Evolutionary conservation across 257 asterid species (phyloP).

Genomic region (Solanum paucissectum): DNA sequence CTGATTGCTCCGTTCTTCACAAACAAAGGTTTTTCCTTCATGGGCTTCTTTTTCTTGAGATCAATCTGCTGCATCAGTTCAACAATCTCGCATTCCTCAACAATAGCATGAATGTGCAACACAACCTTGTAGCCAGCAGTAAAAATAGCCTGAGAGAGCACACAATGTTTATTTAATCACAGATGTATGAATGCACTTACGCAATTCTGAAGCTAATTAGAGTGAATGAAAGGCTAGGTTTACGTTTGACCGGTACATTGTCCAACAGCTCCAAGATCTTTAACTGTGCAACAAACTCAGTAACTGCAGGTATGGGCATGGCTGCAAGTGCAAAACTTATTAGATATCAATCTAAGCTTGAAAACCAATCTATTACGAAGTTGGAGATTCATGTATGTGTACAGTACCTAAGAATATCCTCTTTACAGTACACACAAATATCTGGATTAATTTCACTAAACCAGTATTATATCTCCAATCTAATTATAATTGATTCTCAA

Average conservation of each 20-base stretch:
- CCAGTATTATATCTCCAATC: conserved; percentile 1
- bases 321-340: conserved; percentile 31
- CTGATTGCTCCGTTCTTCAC: conserved; percentile 78
- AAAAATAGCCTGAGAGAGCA: conserved; percentile 61
- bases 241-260: conserved; percentile 39
- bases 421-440: not conserved
- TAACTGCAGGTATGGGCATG: conserved; percentile 51
- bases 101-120: conserved; percentile 78
- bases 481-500: not conserved
- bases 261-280: conserved; percentile 87
- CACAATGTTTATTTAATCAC: not conserved
- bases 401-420: not conserved
- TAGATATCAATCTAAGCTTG: not conserved
- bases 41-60: conserved; percentile 63
- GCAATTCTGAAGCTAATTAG: not conserved
- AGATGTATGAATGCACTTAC: not conserved
- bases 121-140: conserved; percentile 97
- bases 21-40: conserved; percentile 84
- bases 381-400: not conserved
- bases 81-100: conserved; percentile 93
- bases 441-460: conserved; percentile 14
- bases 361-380: not conserved
- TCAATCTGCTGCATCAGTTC: conserved; percentile 74
- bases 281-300: conserved; percentile 77
- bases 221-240: not conserved